Evolutionary conservation across 345 rosid species (phyloP).

Genomic region (Salix arbutifolia): DNA sequence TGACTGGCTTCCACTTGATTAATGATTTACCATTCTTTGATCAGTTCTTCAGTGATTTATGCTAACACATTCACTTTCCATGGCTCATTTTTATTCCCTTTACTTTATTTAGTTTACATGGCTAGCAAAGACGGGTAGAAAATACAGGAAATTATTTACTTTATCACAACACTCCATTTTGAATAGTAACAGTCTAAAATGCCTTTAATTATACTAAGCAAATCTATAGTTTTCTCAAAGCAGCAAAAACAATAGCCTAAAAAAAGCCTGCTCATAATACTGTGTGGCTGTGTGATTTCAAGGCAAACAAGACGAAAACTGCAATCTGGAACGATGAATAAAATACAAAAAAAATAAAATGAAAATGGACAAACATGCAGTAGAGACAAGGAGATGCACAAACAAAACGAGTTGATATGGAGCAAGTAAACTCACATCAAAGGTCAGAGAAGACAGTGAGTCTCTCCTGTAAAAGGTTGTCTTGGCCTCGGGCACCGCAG

Average conservation of each 20-base stretch:
- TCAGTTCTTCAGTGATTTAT: too few species aligned
- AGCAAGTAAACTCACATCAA: constrained; percentile 43
- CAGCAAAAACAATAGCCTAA: not conserved
- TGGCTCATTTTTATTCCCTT: too few species aligned
- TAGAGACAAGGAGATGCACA: not conserved
- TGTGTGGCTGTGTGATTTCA: not conserved
- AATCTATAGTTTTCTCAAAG: not conserved
- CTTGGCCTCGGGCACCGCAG: constrained; percentile 76
- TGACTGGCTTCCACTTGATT: not conserved
- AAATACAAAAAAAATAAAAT: not conserved
- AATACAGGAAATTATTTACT: not conserved
- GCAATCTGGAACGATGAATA: not conserved
- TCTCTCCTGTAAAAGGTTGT: constrained; percentile 38
- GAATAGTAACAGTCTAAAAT: not conserved
- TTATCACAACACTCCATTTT: not conserved
- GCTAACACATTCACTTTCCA: too few species aligned
- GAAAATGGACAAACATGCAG: constrained; percentile 9
- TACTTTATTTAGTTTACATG: not conserved
- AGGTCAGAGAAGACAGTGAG: constrained; percentile 57
- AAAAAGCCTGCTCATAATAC: not conserved
- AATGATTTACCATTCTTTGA: too few species aligned
- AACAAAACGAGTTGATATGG: not conserved
- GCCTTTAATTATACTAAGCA: not conserved
- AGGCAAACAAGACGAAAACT: not conserved
- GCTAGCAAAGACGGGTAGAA: not conserved